phyloP scores from a whole-genome alignment of 192 early-diverging fungal species.

The Geranomyces variabilis region DNA sequence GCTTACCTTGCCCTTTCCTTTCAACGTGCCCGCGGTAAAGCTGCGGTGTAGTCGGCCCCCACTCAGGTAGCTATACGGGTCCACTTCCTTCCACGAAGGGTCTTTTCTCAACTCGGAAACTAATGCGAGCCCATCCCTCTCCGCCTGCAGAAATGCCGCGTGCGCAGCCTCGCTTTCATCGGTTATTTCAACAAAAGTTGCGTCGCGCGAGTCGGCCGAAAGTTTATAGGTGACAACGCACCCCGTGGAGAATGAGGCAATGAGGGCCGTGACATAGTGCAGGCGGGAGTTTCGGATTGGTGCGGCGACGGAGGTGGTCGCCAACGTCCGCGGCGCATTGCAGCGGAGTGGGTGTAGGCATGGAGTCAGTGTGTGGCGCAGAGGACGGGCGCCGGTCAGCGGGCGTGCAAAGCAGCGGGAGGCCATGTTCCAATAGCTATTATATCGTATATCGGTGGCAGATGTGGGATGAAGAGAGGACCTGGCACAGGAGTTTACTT shows the following conservation, averaged over 20 bases:
- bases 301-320: background rate
- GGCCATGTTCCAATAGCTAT: too few relatives aligned
- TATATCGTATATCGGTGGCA: too few relatives aligned
- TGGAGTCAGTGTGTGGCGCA: too few relatives aligned
- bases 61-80: constrained; percentile 32
- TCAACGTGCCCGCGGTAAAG: constrained; percentile 53
- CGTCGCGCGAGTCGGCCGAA: background rate
- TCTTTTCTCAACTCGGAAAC: constrained; percentile 21
- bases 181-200: constrained; percentile 1
- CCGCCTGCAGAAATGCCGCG: constrained; percentile 14
- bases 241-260: constrained; percentile 6
- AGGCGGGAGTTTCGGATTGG: constrained; percentile 4
- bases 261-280: constrained; percentile 10
- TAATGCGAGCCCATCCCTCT: constrained; percentile 15
- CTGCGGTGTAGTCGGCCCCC: constrained; percentile 30
- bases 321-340: background rate
- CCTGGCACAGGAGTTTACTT: too few relatives aligned
- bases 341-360: background rate
- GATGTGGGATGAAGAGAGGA: too few relatives aligned
- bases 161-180: constrained; percentile 23
- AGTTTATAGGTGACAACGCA: constrained; percentile 1
- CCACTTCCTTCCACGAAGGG: constrained; percentile 20
- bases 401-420: too few relatives aligned
- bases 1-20: constrained; percentile 55
- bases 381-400: too few relatives aligned